Percentiles rank a stretch among this genome's conserved stretches.
Evolutionary conservation across 148 eudicot species (phyloP).

Genomic region (Fagopyrum homotropicum): DNA sequence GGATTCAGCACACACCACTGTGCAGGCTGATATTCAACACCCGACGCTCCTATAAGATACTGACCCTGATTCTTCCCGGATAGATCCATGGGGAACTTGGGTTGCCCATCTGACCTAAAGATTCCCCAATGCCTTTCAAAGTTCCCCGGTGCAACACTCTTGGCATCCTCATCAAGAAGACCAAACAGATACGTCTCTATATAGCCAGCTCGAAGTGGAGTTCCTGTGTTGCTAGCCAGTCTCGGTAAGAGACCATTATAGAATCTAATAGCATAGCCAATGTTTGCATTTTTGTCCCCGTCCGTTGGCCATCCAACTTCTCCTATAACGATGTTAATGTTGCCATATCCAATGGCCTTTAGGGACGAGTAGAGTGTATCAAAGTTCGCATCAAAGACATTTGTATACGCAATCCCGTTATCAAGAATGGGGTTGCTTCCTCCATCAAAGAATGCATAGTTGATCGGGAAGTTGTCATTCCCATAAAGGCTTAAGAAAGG

Average conservation of each 20-base stretch:
- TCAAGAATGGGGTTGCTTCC: slow-evolving; percentile 42
- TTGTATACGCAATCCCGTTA: slow-evolving; percentile 47
- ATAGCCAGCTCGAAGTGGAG: slow-evolving; percentile 70
- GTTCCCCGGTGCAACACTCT: slow-evolving; percentile 60
- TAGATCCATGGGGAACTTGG: slow-evolving; percentile 63
- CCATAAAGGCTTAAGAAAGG: slow-evolving; percentile 79
- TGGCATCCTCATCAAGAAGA: slow-evolving; percentile 71
- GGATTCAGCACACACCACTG: slow-evolving; percentile 69
- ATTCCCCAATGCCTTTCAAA: slow-evolving; percentile 96
- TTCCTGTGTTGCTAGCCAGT: slow-evolving; percentile 54
- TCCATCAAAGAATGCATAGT: slow-evolving; percentile 88
- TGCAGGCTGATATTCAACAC: slow-evolving; percentile 47
- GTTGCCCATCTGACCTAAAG: slow-evolving; percentile 73
- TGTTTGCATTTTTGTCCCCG: slow-evolving; percentile 69
- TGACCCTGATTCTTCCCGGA: slow-evolving; percentile 33
- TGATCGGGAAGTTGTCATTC: slow-evolving; percentile 59
- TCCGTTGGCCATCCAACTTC: slow-evolving; percentile 98
- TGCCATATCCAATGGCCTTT: slow-evolving; percentile 40
- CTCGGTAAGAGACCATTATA: slow-evolving; percentile 65
- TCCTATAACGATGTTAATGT: slow-evolving; percentile 59
- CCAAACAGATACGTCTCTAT: slow-evolving; percentile 79
- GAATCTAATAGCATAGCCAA: slow-evolving; percentile 47
- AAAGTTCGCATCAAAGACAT: slow-evolving; percentile 81
- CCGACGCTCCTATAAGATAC: slow-evolving; percentile 48
- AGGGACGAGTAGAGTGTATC: slow-evolving; percentile 69